Conservation (phyloP, 2,329 filamentous ascomycete genomes). For the Calonectria henricotiae region DNA sequence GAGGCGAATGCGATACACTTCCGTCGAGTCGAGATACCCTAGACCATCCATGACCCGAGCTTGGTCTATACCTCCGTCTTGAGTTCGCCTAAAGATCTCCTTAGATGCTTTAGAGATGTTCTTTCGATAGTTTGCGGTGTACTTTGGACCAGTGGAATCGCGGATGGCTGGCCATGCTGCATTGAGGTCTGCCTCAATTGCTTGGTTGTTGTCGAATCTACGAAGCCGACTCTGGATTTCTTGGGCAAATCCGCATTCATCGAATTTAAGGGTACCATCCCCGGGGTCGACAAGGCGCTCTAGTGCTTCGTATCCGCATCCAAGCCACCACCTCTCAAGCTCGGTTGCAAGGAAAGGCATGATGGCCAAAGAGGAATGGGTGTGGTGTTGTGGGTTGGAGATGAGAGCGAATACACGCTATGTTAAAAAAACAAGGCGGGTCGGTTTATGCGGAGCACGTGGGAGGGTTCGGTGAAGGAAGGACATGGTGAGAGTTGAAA, state of each 20-base stretch:
- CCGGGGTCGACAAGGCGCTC: slow-evolving; percentile 49
- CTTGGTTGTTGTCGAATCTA: slow-evolving; percentile 54
- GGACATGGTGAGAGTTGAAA: not conserved
- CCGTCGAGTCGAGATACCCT: slow-evolving; percentile 55
- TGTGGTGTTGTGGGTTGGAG: not conserved
- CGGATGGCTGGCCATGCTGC: slow-evolving; percentile 45
- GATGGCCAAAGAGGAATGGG: not conserved
- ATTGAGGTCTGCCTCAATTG: slow-evolving; percentile 43
- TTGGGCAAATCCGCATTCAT: slow-evolving; percentile 57
- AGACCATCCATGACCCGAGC: slow-evolving; percentile 54
- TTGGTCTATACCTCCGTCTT: slow-evolving; percentile 53
- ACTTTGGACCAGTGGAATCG: slow-evolving; percentile 39
- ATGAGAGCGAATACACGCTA: too few relatives aligned
- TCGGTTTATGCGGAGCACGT: not conserved
- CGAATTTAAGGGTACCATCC: slow-evolving; percentile 40
- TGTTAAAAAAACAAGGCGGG: not conserved
- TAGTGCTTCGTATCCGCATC: slow-evolving; percentile 49
- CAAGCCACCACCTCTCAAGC: slow-evolving; percentile 58
- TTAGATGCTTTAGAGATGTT: slow-evolving; percentile 48
- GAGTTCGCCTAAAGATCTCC: slow-evolving; percentile 51
- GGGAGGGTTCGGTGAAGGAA: not conserved
- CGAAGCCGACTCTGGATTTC: slow-evolving; percentile 54
- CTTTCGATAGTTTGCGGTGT: slow-evolving; percentile 52
- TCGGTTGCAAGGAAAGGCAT: slow-evolving; percentile 56
- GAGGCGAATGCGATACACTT: slow-evolving; percentile 54